A percentile compares a stretch with the other conserved stretches of the same genome.
Conservation (phyloP, 495 filamentous ascomycete species). For the Penicillium argentinense region DNA sequence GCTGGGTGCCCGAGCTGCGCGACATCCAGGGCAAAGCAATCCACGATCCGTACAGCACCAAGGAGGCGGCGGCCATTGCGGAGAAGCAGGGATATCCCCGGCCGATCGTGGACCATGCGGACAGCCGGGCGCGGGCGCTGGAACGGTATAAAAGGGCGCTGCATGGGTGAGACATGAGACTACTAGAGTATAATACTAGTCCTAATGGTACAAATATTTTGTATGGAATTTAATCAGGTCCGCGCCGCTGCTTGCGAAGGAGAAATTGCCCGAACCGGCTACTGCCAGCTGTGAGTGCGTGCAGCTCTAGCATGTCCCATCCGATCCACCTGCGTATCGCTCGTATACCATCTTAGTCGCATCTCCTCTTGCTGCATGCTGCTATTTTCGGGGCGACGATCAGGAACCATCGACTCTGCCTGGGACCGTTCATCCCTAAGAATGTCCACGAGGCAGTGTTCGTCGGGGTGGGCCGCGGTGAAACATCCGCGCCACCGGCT, state of each 20-base stretch:
- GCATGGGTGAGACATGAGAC: conserved; percentile 4
- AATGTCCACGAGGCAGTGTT: neutral
- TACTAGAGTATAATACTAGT: too few species aligned
- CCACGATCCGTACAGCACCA: conserved; percentile 74
- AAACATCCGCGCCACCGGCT: neutral
- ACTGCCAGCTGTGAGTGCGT: conserved; percentile 3
- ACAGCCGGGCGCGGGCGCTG: conserved; percentile 63
- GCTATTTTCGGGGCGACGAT: too few species aligned
- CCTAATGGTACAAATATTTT: too few species aligned
- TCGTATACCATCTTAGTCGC: too few species aligned
- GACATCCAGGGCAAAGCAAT: conserved; percentile 61
- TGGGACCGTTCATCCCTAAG: neutral
- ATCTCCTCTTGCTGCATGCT: too few species aligned
- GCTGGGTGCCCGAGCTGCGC: conserved; percentile 62
- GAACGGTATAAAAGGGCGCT: conserved; percentile 67
- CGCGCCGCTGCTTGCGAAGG: too few species aligned
- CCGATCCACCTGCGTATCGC: too few species aligned
- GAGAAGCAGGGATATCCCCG: conserved; percentile 70
- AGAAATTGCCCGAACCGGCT: too few species aligned
- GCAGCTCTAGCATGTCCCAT: too few species aligned
- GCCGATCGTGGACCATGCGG: conserved; percentile 73
- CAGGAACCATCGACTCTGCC: too few species aligned
- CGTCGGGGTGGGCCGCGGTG: too few species aligned
- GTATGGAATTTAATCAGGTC: too few species aligned
- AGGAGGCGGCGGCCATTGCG: conserved; percentile 55